These are phyloP conservation scores for Gossypium rotundifolium DNA, from an alignment of 345 rosid genomes.

Conservation along the genomic window DNA sequence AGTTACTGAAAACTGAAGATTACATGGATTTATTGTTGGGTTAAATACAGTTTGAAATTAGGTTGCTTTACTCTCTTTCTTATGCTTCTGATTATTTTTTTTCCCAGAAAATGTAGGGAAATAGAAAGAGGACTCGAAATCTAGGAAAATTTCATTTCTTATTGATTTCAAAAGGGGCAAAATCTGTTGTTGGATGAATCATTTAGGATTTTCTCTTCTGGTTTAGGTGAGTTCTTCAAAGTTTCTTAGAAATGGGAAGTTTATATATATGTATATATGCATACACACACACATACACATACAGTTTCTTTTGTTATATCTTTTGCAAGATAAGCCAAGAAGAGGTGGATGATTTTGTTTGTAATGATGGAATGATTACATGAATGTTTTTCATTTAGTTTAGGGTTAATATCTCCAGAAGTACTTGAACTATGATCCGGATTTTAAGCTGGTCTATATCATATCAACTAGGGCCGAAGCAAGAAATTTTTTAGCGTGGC, in stretches of 20 bases:
- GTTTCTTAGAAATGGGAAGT: neutral
- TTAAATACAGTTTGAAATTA: neutral
- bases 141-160: neutral
- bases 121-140: neutral
- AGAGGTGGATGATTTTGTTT: neutral
- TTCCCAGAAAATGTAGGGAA: neutral
- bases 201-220: constrained; percentile 1
- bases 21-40: constrained; percentile 3
- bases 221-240: neutral
- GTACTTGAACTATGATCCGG: no score
- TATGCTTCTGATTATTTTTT: neutral
- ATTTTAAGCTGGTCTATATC: no score
- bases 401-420: no score
- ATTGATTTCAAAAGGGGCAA: neutral
- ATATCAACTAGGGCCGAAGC: no score
- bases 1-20: constrained; percentile 1
- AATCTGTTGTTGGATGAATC: neutral
- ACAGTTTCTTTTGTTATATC: no score
- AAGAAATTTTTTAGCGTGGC: no score
- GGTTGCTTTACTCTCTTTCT: constrained; percentile 1
- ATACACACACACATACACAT: neutral
- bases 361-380: neutral
- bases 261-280: neutral
- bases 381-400: neutral
- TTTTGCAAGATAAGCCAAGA: neutral